Conservation (phyloP, 768 basidiomycete genomes). For the Cystobasidium ongulense region DNA sequence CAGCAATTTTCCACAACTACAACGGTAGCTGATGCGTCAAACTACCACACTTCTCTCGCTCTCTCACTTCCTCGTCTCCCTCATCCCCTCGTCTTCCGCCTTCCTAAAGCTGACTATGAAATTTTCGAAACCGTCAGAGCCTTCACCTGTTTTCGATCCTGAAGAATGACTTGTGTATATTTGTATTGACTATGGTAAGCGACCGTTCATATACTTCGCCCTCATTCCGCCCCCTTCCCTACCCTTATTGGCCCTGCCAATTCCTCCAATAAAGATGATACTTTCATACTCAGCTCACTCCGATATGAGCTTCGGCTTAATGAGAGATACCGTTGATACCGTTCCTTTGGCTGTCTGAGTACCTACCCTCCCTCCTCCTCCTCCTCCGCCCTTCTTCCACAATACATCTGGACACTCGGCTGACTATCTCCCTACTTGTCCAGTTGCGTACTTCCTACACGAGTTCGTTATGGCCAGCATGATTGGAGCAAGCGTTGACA, state of each 20-base stretch:
- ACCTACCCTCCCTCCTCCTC: background rate
- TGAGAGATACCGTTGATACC: conserved; percentile 2
- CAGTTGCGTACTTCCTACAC: background rate
- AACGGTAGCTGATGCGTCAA: conserved; percentile 31
- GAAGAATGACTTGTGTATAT: background rate
- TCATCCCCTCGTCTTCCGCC: background rate
- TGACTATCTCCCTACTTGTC: background rate
- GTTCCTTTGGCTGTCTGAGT: conserved; percentile 18
- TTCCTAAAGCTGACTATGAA: background rate
- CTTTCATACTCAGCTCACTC: conserved; percentile 26
- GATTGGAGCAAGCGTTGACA: too few species aligned
- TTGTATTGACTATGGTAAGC: background rate
- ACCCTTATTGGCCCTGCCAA: background rate
- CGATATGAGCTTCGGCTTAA: conserved; percentile 9
- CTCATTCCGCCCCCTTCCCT: background rate
- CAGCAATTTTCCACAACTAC: conserved; percentile 25
- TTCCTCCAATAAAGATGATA: conserved; percentile 11
- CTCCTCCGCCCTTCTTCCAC: background rate
- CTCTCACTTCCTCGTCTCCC: background rate
- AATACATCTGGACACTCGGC: background rate
- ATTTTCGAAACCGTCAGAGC: background rate
- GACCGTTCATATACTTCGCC: background rate
- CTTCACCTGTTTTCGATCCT: background rate
- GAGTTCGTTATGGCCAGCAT: too few species aligned
- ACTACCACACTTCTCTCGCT: background rate